Percentiles rank a stretch among this genome's conserved stretches.
Evolutionary conservation across 805 yeast species (phyloP).

Genomic region (Kregervanrija delftensis): DNA sequence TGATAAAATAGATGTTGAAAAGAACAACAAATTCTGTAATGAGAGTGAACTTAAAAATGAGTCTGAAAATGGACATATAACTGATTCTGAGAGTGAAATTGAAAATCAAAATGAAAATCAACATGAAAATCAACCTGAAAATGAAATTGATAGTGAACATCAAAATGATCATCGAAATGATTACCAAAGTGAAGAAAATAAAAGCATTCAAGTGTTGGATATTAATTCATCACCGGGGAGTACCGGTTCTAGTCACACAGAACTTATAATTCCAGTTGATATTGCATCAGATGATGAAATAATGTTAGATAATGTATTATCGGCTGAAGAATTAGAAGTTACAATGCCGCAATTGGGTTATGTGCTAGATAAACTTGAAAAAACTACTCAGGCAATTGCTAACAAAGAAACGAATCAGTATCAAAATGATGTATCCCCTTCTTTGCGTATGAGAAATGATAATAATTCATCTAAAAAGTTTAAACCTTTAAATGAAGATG

Average conservation of each 20-base stretch:
- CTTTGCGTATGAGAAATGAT: neutral
- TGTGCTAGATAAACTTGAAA: neutral
- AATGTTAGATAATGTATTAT: conserved; percentile 6
- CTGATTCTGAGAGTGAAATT: neutral
- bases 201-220: neutral
- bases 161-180: neutral
- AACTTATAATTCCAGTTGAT: neutral
- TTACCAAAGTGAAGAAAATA: neutral
- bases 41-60: too few relatives aligned
- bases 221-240: neutral
- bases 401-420: neutral
- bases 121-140: neutral
- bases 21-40: too few relatives aligned
- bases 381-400: neutral
- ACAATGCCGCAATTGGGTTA: neutral
- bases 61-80: too few relatives aligned
- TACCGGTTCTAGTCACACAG: neutral
- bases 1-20: too few relatives aligned
- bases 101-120: neutral
- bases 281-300: conserved; percentile 13
- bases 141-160: neutral
- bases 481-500: neutral
- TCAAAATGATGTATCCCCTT: neutral
- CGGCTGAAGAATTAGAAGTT: neutral
- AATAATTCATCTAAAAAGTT: neutral